phyloP scores from a whole-genome alignment of 441 rosid species.

The Biscutella laevigata region DNA sequence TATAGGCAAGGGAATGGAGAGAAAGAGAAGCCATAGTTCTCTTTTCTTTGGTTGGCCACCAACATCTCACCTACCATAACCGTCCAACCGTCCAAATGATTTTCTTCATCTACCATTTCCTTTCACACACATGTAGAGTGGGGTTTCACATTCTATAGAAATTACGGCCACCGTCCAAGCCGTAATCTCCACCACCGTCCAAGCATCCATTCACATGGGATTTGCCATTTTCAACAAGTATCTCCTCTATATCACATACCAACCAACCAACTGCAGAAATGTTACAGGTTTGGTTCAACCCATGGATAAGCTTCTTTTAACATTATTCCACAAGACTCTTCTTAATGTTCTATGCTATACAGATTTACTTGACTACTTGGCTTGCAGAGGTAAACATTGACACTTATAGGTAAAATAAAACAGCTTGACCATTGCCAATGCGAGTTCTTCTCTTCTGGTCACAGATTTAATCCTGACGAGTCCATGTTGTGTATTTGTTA shows the following conservation, averaged over 20 bases:
- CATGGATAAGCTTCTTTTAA: neutral
- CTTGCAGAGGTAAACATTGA: conserved; percentile 68
- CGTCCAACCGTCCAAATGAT: too few species aligned
- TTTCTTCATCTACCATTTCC: too few species aligned
- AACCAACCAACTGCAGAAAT: conserved; percentile 39
- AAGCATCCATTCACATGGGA: too few species aligned
- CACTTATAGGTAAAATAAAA: conserved; percentile 42
- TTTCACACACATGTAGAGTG: too few species aligned
- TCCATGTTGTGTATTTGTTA: neutral
- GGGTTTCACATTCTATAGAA: too few species aligned
- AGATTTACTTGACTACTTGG: conserved; percentile 64
- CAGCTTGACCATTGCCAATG: neutral
- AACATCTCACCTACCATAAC: too few species aligned
- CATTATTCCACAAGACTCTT: neutral
- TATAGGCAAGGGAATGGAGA: too few species aligned
- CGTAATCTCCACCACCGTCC: too few species aligned
- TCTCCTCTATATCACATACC: conserved; percentile 24
- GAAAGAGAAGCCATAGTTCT: too few species aligned
- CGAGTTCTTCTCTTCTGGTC: neutral
- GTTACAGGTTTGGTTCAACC: conserved; percentile 34
- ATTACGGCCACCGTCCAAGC: too few species aligned
- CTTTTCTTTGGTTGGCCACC: too few species aligned
- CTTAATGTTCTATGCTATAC: neutral
- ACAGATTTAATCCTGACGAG: neutral
- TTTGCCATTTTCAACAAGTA: too few species aligned